phyloP scores from a whole-genome alignment of 192 early-diverging fungal species.

The Gryganskiella cystojenkinii region DNA sequence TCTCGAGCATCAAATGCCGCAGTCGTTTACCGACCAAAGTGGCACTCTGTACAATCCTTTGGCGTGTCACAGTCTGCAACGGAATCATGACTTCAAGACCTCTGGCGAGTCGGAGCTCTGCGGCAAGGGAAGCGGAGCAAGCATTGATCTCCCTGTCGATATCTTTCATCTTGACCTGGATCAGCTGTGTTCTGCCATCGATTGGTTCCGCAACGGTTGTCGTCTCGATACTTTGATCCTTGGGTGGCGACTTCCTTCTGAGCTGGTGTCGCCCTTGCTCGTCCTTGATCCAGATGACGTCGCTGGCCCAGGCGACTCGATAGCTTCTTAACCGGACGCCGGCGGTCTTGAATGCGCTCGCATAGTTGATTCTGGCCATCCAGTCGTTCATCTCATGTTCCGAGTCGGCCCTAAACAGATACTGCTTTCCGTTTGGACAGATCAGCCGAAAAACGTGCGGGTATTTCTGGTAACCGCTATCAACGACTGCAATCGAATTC shows the following conservation, averaged over 20 bases:
- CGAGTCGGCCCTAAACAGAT: conserved; percentile 73
- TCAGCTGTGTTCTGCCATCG: conserved; percentile 37
- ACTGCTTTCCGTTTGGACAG: conserved; percentile 76
- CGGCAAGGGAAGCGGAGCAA: conserved; percentile 61
- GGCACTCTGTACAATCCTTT: conserved; percentile 67
- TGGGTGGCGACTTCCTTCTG: conserved; percentile 3
- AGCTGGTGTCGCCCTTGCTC: conserved; percentile 50
- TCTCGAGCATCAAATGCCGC: conserved; percentile 64
- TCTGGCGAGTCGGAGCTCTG: conserved; percentile 68
- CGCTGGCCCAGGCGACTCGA: conserved; percentile 43
- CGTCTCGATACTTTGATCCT: no score
- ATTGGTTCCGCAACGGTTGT: not conserved
- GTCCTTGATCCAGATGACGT: conserved; percentile 48
- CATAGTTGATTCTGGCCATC: conserved; percentile 86
- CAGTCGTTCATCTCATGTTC: conserved; percentile 82
- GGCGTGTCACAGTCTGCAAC: conserved; percentile 67
- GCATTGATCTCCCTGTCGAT: conserved; percentile 63
- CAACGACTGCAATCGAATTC: conserved; percentile 75
- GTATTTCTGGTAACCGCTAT: conserved; percentile 79
- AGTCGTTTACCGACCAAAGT: conserved; percentile 65
- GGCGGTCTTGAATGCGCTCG: conserved; percentile 75
- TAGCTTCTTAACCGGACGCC: conserved; percentile 52
- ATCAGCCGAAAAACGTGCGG: conserved; percentile 82
- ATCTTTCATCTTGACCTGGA: conserved; percentile 56
- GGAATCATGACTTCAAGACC: conserved; percentile 79